These are phyloP conservation scores for Populus hybrid DNA, from an alignment of 441 rosid species.

Conservation along the genomic window DNA sequence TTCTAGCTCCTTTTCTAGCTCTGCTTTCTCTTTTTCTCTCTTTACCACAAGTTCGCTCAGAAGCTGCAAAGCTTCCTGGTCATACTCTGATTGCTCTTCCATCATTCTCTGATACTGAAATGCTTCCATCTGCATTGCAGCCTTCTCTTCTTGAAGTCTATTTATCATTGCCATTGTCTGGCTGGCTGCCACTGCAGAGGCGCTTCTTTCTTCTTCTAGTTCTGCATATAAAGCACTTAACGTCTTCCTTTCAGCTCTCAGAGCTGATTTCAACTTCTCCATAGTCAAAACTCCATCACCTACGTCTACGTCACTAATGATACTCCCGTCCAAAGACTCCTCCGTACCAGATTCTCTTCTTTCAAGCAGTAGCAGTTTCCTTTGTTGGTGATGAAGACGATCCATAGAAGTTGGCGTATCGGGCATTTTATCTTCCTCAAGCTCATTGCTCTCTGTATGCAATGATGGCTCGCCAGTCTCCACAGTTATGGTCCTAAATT, in stretches of 20 bases:
- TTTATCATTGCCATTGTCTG: constrained; percentile 99
- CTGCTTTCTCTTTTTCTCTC: constrained; percentile 68
- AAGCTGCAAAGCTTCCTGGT: constrained; percentile 87
- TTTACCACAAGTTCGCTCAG: constrained; percentile 73
- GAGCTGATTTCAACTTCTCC: constrained; percentile 58
- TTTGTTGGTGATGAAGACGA: constrained; percentile 47
- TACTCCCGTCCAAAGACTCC: constrained; percentile 62
- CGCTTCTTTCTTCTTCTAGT: constrained; percentile 89
- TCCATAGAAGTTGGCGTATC: constrained; percentile 55
- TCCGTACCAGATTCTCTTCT: constrained; percentile 46
- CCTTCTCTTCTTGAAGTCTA: constrained; percentile 91
- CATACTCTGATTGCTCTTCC: constrained; percentile 92
- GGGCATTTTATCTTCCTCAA: constrained; percentile 55
- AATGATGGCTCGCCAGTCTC: constrained; percentile 28
- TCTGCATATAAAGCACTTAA: constrained; percentile 61
- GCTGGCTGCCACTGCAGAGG: constrained; percentile 85
- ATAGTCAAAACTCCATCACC: constrained; percentile 48
- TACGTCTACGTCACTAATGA: constrained; percentile 44
- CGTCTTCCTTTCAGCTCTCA: constrained; percentile 62
- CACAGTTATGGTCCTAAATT: constrained; percentile 36
- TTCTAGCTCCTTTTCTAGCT: constrained; percentile 71
- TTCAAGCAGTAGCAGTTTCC: constrained; percentile 44
- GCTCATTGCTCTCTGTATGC: constrained; percentile 35
- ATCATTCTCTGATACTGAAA: constrained; percentile 95
- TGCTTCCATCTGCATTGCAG: constrained; percentile 99